phyloP scores from a whole-genome alignment of 345 rosid species.

The Euphorbia lathyris region DNA sequence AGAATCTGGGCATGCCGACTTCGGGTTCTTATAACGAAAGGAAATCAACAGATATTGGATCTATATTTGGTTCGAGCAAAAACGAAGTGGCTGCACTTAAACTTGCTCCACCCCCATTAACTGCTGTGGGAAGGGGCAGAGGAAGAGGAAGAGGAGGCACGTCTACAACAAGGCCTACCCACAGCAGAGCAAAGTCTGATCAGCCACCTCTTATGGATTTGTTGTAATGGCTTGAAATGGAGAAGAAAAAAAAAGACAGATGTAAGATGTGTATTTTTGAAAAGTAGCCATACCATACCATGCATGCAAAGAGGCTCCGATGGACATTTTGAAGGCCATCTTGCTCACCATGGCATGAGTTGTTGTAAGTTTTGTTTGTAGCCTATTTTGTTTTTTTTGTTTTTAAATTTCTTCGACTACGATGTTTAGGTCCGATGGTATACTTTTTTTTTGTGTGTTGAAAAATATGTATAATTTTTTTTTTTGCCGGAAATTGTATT shows the following conservation, averaged over 20 bases:
- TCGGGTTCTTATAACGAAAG: constrained; percentile 39
- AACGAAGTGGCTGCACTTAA: constrained; percentile 54
- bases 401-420: background rate
- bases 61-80: constrained; percentile 66
- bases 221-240: constrained; percentile 32
- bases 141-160: constrained; percentile 50
- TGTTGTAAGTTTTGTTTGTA: constrained; percentile 7
- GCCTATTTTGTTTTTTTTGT: background rate
- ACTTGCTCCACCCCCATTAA: constrained; percentile 88
- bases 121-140: constrained; percentile 74
- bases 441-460: background rate
- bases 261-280: background rate
- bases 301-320: background rate
- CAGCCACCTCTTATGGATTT: constrained; percentile 78
- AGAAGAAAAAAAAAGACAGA: background rate
- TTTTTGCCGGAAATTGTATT: background rate
- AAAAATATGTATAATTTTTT: background rate
- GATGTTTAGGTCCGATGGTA: background rate
- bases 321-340: background rate
- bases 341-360: too few species aligned
- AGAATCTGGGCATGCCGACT: constrained; percentile 45
- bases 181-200: constrained; percentile 40
- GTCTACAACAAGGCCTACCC: constrained; percentile 38
- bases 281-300: background rate
- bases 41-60: constrained; percentile 59